Base-by-base conservation (phyloP, 148 eudicot genomes). In the Suaeda aralocaspica region DNA sequence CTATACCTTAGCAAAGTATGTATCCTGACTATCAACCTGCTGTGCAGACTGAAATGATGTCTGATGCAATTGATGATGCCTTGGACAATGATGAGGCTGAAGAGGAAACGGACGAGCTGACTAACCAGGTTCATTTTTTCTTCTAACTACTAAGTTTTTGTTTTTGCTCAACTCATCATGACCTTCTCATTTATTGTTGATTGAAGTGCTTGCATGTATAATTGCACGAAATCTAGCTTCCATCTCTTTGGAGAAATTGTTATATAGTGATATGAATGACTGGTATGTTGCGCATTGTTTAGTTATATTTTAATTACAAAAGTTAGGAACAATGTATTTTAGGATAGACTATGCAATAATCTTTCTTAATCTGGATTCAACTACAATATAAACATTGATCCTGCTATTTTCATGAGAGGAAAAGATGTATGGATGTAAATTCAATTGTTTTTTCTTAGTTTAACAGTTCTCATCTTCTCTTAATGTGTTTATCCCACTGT, bases 61-160 rank as follows among this genome's bases (percentile, higher is more conserved):
- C 96, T 68, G 98, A 92, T 64, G 87, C 94, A 77, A 92, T 92
- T 68, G 98, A 92, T 67, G 94, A 88, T 80, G 90, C 78, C 68
- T 73, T 92, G 79, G 98, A 92, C 76, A 76, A 90, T 83, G 98
- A 92, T 25, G 98, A 92, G 66, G 98, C 98, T 69, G 98, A 92
- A 85, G 98, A 90, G 71, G 98, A 92, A 82, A 86, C 98, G 22
- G 96, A 92, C 31, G 96, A 92, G 51, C 76, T 92, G 53, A 92
- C 96, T 42, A 90, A 86, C 46, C 98, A 92, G 96, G 98, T 92
- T 64, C 15, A 12, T 53, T 74, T 72, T 39, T 46, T 63, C 2
- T 19, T 29, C 61, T 49, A 36, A 22, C 36, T 26, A 19, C 63
- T 66, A 26, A 33, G 36, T 57, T 2, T 41, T 59, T 49, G 26